Percentiles rank a stretch among this genome's conserved stretches.
Conservation (phyloP, 179 eudicot genomes). For the Silene vulgaris region DNA sequence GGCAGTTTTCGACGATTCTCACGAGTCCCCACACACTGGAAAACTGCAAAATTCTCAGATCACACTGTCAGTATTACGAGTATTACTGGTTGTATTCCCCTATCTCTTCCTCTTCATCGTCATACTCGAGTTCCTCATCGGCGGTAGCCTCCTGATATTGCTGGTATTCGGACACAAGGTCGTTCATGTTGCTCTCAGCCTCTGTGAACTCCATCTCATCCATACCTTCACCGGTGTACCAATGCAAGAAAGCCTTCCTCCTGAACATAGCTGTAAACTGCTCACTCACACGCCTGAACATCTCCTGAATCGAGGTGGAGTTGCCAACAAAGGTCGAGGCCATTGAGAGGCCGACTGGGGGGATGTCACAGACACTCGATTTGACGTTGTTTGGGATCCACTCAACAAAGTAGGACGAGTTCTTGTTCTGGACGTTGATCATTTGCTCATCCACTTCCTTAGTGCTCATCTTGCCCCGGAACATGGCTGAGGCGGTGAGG, state of each 20-base stretch:
- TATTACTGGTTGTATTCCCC: slow-evolving; percentile 18
- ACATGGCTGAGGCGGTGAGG: slow-evolving; percentile 40
- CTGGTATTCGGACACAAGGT: slow-evolving; percentile 61
- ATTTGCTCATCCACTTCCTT: slow-evolving; percentile 39
- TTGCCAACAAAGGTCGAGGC: slow-evolving; percentile 85
- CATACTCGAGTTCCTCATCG: slow-evolving; percentile 45
- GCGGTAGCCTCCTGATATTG: slow-evolving; percentile 67
- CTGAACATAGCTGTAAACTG: slow-evolving; percentile 91
- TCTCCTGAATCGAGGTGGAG: slow-evolving; percentile 81
- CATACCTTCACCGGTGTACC: slow-evolving; percentile 95
- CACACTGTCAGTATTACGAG: neutral
- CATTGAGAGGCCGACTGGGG: slow-evolving; percentile 43
- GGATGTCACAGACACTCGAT: slow-evolving; percentile 37
- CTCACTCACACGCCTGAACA: slow-evolving; percentile 91
- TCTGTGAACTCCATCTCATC: slow-evolving; percentile 83
- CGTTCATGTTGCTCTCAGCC: slow-evolving; percentile 64
- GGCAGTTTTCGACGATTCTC: slow-evolving; percentile 15
- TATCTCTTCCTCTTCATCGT: slow-evolving; percentile 28
- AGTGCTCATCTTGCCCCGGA: slow-evolving; percentile 36
- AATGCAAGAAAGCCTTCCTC: slow-evolving; percentile 90
- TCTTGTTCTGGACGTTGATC: slow-evolving; percentile 40
- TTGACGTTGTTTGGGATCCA: slow-evolving; percentile 42
- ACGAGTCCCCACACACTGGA: slow-evolving; percentile 10
- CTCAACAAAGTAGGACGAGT: slow-evolving; percentile 38
- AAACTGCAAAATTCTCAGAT: slow-evolving; percentile 6